Evolutionary conservation across 2,329 filamentous ascomycete genomes (phyloP).

Genomic region (Aspergillus arachidicola): DNA sequence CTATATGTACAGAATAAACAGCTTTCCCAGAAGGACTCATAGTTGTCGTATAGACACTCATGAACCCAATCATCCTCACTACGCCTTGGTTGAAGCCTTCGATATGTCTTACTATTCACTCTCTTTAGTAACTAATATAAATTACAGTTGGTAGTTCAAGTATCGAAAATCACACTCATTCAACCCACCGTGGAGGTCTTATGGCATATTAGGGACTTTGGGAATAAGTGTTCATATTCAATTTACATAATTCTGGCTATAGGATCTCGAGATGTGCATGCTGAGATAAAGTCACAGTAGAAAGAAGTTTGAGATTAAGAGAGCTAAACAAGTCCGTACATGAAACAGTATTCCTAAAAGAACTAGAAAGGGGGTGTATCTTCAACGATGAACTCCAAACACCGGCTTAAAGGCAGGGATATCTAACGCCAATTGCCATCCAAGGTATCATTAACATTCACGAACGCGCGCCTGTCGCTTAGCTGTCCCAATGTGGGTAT

Average conservation of each 20-base stretch:
- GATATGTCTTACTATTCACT: no score
- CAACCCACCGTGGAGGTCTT: no score
- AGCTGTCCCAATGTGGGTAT: conserved; percentile 89
- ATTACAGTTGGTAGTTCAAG: no score
- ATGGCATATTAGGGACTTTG: no score
- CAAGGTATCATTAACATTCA: conserved; percentile 33
- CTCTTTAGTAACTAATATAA: no score
- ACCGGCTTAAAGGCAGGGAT: conserved; percentile 33
- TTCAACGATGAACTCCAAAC: conserved; percentile 23
- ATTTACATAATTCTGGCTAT: no score
- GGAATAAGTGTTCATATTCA: no score
- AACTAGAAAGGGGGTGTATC: background rate
- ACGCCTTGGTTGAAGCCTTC: no score
- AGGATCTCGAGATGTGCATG: background rate
- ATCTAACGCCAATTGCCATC: conserved; percentile 23
- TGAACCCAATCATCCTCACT: no score
- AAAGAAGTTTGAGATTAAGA: background rate
- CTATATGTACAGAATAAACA: background rate
- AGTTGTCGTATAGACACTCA: no score
- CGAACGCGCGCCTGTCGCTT: conserved; percentile 50
- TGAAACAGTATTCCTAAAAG: background rate
- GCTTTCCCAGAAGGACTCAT: no score
- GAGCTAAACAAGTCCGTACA: background rate
- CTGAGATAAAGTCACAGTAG: background rate
- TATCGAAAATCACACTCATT: no score